Evolutionary conservation across 2,329 filamentous ascomycete genomes (phyloP), one percentile per base, ranked within the genome.

Genomic region (Chrysosphaeria jannelii): DNA sequence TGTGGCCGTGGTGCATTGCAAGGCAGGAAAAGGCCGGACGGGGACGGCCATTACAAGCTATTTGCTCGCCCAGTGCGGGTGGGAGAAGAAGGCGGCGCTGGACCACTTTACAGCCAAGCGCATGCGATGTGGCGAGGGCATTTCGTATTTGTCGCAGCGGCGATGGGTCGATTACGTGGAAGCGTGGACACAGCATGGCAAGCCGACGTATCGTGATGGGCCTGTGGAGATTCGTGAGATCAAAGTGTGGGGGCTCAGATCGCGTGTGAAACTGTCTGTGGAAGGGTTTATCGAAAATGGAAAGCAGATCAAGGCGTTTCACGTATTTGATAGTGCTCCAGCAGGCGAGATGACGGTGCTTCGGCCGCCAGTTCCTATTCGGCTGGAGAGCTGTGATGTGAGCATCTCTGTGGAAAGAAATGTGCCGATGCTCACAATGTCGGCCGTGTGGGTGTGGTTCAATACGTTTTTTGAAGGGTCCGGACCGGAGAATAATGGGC

Each of bases 361-460:
- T n/a, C n/a, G n/a, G n/a, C n/a, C n/a, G n/a, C n/a, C n/a, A n/a
- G n/a, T n/a, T n/a, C n/a, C n/a, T n/a, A n/a, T n/a, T n/a, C n/a
- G n/a, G n/a, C n/a, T n/a, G n/a, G n/a, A n/a, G n/a, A n/a, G n/a
- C n/a, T n/a, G n/a, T n/a, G n/a, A n/a, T n/a, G n/a, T n/a, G n/a
- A n/a, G n/a, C n/a, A n/a, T n/a, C n/a, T n/a, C n/a, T n/a, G n/a
- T n/a, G n/a, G n/a, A n/a, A n/a, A n/a, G n/a, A n/a, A n/a, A n/a
- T n/a, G n/a, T n/a, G n/a, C n/a, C n/a, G n/a, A n/a, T n/a, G n/a
- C n/a, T n/a, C n/a, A n/a, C n/a, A n/a, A n/a, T n/a, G n/a, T n/a
- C n/a, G n/a, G n/a, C n/a, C n/a, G n/a, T n/a, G n/a, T n/a, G n/a
- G 36, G 74, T 90, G 10, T 97, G 85, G 85, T 90, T 91, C 51